These are phyloP conservation scores for Cladophialophora chaetospira DNA, from an alignment of 2,329 filamentous ascomycete genomes.

Conservation along the genomic window DNA sequence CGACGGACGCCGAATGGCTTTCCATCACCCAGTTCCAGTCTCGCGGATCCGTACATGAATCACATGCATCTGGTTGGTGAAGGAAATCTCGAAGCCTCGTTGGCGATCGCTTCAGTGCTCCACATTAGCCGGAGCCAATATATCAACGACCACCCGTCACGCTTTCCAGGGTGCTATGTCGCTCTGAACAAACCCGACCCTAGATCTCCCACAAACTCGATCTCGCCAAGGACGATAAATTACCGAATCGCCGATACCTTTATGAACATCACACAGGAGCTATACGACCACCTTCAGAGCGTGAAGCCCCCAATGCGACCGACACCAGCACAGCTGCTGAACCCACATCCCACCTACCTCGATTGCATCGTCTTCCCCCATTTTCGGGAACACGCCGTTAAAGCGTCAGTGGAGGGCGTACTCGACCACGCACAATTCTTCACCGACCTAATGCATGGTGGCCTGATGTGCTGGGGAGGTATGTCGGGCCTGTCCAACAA, in stretches of 20 bases:
- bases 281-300: slow-evolving; percentile 16
- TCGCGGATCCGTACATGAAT: slow-evolving; percentile 23
- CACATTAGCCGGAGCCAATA: slow-evolving; percentile 25
- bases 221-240: neutral
- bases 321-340: slow-evolving; percentile 18
- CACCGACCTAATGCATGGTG: slow-evolving; percentile 41
- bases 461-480: slow-evolving; percentile 44
- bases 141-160: slow-evolving; percentile 30
- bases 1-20: neutral
- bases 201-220: neutral
- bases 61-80: slow-evolving; percentile 22
- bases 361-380: slow-evolving; percentile 31
- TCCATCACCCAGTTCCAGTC: neutral
- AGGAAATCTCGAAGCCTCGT: slow-evolving; percentile 22
- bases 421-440: slow-evolving; percentile 44
- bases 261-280: slow-evolving; percentile 14
- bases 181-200: slow-evolving; percentile 12
- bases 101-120: slow-evolving; percentile 22
- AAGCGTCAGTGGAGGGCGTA: slow-evolving; percentile 18
- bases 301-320: slow-evolving; percentile 19
- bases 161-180: slow-evolving; percentile 25
- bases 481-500: slow-evolving; percentile 8
- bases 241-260: slow-evolving; percentile 15
- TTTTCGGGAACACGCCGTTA: slow-evolving; percentile 26
- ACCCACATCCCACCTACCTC: slow-evolving; percentile 28